Conservation (phyloP, 208 protist species). For the Leishmania aethiopica region DNA sequence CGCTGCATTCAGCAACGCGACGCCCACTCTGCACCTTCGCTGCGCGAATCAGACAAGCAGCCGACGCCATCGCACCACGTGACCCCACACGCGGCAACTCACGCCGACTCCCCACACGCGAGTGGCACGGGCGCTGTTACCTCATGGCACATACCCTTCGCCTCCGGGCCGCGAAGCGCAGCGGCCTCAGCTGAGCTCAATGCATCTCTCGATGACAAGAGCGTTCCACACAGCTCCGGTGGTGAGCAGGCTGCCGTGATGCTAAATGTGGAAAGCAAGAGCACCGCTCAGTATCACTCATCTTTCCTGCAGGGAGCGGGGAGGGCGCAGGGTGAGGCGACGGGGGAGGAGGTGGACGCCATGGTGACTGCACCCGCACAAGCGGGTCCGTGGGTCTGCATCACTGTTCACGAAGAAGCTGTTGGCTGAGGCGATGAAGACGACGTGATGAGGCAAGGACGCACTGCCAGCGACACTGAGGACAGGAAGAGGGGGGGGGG, state of each 20-base stretch:
- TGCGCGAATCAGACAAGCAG: neutral
- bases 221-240: neutral
- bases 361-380: neutral
- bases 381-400: slow-evolving; percentile 4
- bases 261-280: neutral
- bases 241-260: too few relatives aligned
- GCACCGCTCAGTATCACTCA: neutral
- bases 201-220: neutral
- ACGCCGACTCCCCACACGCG: neutral
- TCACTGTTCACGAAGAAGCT: neutral
- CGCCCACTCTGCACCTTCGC: neutral
- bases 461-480: neutral
- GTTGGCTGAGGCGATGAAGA: neutral
- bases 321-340: neutral
- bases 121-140: neutral
- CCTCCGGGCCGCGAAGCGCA: neutral
- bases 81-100: neutral
- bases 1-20: slow-evolving; percentile 51
- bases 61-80: neutral
- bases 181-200: neutral
- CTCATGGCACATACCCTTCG: slow-evolving; percentile 4
- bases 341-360: neutral
- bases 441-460: neutral
- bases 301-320: neutral
- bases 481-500: neutral